Base-by-base conservation (phyloP, 352 stramenopile species). In the Phytophthora podocarpi region DNA sequence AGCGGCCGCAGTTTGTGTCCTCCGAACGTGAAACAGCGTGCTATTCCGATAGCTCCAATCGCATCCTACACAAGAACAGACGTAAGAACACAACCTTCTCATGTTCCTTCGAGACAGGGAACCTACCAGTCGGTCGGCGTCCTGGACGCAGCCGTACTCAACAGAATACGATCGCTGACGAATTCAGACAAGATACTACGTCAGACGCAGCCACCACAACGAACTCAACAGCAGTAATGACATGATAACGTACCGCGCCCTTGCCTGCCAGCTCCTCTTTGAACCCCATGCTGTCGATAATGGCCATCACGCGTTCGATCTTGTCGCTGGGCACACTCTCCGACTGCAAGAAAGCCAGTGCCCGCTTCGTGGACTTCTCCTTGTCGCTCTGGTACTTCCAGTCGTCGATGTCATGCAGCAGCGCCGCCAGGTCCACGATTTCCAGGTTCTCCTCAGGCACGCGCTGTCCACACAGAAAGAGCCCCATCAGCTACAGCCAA, bases 361-460 rank as follows among this genome's bases (percentile, higher is more conserved):
- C 82, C 10, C 81, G 82, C 64, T 89, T 89, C 18, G 68, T 90
- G 30, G 67, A 60, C 10, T 71, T 73, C 16, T 80, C 73, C 26
- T 57, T 51, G 18, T 78, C 72, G 4, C 48, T 74, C 65, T 91
- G 74, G 62, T 95, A 94, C 67, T 97, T 97, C 82, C 85, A 95
- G 72, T 97, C 90, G 56, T 97, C 85, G 49, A 96, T 92, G 59
- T 97, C 90, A 61, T 97, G 90, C 34, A 97, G 67, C 47, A 97
- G 69, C 28, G 90, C 88, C 2, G 82, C 82, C 13, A 97, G 50
- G 47, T 96, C 87, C 12, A 96, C 87, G 54, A 91, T 82, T 66
- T 93, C 82, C 20, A 93, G 56, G 9, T 64, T 78, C 1, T 87
- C 83, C 2, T 59, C 69, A 9, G 69, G 59, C 37, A 93, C 77